Percentiles rank a stretch among this genome's conserved stretches.
Evolutionary conservation across 345 rosid genomes (phyloP).

Genomic region (Lenwebbia sp.): DNA sequence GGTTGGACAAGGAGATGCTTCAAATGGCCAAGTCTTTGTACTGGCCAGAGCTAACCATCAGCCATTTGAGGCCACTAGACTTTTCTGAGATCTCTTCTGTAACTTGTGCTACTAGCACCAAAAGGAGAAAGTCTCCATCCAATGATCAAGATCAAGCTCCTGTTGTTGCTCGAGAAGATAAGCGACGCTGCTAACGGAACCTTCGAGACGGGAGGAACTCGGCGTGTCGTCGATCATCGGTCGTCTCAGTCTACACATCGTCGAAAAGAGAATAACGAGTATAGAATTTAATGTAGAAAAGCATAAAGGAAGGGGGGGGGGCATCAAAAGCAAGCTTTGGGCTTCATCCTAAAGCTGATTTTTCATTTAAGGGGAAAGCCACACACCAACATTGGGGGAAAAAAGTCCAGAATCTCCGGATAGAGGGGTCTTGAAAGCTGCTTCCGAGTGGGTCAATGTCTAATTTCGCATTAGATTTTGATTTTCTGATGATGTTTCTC

Average conservation of each 20-base stretch:
- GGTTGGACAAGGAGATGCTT: conserved; percentile 12
- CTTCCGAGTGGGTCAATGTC: not conserved
- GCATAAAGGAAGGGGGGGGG: not conserved
- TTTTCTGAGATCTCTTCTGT: conserved; percentile 9
- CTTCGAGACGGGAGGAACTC: not conserved
- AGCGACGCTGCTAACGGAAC: not conserved
- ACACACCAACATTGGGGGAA: not conserved
- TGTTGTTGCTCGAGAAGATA: not conserved
- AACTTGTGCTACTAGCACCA: conserved; percentile 7
- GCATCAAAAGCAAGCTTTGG: conserved; percentile 1
- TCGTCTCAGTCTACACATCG: not conserved
- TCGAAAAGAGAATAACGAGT: not conserved
- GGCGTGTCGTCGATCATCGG: not conserved
- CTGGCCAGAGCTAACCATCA: conserved; percentile 2
- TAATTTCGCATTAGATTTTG: not conserved
- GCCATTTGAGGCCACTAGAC: not conserved
- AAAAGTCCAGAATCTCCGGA: not conserved
- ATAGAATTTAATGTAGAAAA: not conserved
- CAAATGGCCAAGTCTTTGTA: not conserved
- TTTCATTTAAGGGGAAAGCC: not conserved
- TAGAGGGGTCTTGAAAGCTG: not conserved
- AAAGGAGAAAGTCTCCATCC: conserved; percentile 26
- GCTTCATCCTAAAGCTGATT: conserved; percentile 11
- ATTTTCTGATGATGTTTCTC: not conserved
- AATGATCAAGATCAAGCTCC: conserved; percentile 3